Percentiles rank a stretch among this genome's conserved stretches.
Evolutionary conservation across 306 rosid genomes (phyloP).

Genomic region (Malus asiatica): DNA sequence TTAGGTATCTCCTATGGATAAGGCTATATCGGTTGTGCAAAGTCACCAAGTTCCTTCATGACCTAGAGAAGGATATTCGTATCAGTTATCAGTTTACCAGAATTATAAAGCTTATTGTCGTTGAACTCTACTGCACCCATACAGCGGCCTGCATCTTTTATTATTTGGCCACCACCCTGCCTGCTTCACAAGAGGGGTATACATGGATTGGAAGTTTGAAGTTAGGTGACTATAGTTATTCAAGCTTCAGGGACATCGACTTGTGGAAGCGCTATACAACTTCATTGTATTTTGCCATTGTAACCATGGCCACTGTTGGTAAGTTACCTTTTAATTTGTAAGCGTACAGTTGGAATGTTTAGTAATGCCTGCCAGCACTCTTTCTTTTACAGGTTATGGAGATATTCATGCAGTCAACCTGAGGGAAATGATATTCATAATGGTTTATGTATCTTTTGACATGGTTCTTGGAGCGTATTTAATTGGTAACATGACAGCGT

Average conservation of each 20-base stretch:
- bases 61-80: conserved; percentile 85
- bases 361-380: conserved; percentile 7
- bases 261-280: conserved; percentile 82
- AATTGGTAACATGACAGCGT: conserved; percentile 98
- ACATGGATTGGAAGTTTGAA: conserved; percentile 96
- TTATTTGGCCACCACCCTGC: conserved; percentile 90
- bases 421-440: conserved; percentile 96
- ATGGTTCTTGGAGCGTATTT: conserved; percentile 97
- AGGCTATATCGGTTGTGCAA: conserved; percentile 71
- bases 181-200: conserved; percentile 72
- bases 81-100: conserved; percentile 69
- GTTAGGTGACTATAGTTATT: conserved; percentile 71
- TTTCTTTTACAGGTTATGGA: conserved; percentile 74
- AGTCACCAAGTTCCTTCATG: conserved; percentile 43
- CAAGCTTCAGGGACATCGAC: conserved; percentile 82
- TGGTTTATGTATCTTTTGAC: conserved; percentile 84
- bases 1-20: conserved; percentile 85
- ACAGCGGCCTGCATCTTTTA: conserved; percentile 98
- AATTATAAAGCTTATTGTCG: conserved; percentile 70
- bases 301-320: conserved; percentile 99
- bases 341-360: background rate
- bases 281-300: conserved; percentile 85
- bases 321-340: conserved; percentile 7
- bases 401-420: conserved; percentile 93
- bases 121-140: conserved; percentile 96